These are phyloP conservation scores for Spathaspora gorwiae DNA, from an alignment of 805 yeast species.

Conservation along the genomic window DNA sequence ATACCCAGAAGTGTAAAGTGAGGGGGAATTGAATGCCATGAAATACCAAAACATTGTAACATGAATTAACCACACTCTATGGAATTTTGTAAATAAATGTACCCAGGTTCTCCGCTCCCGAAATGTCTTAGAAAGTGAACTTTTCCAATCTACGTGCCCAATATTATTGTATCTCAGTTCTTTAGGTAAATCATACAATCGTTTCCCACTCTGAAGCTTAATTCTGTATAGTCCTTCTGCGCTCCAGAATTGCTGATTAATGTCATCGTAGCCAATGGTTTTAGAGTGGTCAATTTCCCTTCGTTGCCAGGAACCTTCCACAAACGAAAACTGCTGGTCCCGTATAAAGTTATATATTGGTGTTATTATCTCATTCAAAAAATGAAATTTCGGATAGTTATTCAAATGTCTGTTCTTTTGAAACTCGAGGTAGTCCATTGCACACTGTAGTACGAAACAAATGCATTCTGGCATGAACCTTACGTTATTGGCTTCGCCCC, in stretches of 20 bases:
- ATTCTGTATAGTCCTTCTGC: conserved; percentile 31
- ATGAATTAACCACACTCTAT: conserved; percentile 52
- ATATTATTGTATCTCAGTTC: conserved; percentile 28
- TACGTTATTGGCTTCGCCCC: conserved; percentile 77
- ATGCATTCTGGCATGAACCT: conserved; percentile 45
- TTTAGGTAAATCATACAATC: conserved; percentile 22
- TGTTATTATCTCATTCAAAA: conserved; percentile 37
- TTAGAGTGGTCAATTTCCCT: conserved; percentile 66
- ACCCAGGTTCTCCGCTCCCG: conserved; percentile 47
- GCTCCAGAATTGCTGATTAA: conserved; percentile 51
- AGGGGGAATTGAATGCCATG: conserved; percentile 47
- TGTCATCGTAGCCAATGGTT: conserved; percentile 55
- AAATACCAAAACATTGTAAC: conserved; percentile 48
- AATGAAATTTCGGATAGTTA: conserved; percentile 16
- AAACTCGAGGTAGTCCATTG: conserved; percentile 1
- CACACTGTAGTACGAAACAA: conserved; percentile 29
- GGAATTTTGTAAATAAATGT: conserved; percentile 46
- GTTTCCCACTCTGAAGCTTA: conserved; percentile 26
- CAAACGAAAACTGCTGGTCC: conserved; percentile 59
- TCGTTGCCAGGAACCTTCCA: conserved; percentile 50
- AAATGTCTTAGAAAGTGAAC: conserved; percentile 42
- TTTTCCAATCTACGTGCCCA: conserved; percentile 36
- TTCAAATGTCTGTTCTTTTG: background rate
- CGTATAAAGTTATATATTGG: conserved; percentile 57
- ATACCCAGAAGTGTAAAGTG: conserved; percentile 43